A percentile compares a stretch with the other conserved stretches of the same genome.
phyloP scores from a whole-genome alignment of 208 protist genomes.

The Phytomonas serpens region DNA sequence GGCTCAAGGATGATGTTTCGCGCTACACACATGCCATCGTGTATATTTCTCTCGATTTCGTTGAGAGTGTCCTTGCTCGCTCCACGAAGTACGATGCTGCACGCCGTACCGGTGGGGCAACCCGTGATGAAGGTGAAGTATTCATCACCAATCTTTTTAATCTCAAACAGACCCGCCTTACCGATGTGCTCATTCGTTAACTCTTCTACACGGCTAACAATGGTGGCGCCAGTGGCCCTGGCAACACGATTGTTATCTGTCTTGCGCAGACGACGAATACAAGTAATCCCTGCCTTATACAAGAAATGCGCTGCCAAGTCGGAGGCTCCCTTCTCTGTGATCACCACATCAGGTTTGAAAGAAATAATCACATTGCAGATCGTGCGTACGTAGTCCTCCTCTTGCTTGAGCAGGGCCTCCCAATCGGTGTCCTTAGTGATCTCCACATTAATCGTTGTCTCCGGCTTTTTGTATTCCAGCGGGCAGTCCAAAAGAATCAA shows the following conservation, averaged over 20 bases:
- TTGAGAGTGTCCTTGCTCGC: constrained; percentile 99
- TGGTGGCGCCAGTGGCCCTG: constrained; percentile 96
- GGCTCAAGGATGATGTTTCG: constrained; percentile 98
- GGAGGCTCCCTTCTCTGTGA: constrained; percentile 99
- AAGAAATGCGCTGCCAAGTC: constrained; percentile 99
- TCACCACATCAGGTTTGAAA: constrained; percentile 98
- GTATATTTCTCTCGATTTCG: constrained; percentile 98
- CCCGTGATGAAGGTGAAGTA: constrained; percentile 99
- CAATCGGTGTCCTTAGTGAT: constrained; percentile 97
- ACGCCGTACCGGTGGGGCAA: constrained; percentile 97
- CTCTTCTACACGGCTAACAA: constrained; percentile 96
- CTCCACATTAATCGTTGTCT: constrained; percentile 98
- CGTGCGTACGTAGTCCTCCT: constrained; percentile 98
- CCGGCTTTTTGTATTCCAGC: constrained; percentile 99
- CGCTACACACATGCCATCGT: constrained; percentile 98
- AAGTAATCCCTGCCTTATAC: constrained; percentile 96
- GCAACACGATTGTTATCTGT: constrained; percentile 99
- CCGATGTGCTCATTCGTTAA: constrained; percentile 97
- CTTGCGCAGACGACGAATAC: constrained; percentile 97
- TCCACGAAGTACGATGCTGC: constrained; percentile 99
- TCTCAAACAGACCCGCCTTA: constrained; percentile 97
- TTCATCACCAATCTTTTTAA: constrained; percentile 99
- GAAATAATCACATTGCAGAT: constrained; percentile 97
- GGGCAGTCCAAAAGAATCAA: constrained; percentile 98
- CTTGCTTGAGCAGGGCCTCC: constrained; percentile 95